Conservation (phyloP, 495 filamentous ascomycete genomes). For the Xeromyces bisporus region DNA sequence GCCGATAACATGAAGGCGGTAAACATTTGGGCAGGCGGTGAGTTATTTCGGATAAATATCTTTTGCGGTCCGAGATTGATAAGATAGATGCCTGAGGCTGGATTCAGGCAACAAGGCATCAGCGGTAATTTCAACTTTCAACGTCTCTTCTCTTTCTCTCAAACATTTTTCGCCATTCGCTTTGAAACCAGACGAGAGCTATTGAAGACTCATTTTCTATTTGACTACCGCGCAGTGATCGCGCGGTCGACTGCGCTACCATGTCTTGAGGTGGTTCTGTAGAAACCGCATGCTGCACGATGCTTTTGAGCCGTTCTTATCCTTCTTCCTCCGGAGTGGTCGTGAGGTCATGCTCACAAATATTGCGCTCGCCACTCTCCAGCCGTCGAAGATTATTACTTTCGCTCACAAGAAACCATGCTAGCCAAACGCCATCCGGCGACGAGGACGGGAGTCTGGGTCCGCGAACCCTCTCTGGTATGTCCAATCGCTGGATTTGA, state of each 20-base stretch:
- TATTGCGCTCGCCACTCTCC: slow-evolving; percentile 10
- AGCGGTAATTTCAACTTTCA: no score
- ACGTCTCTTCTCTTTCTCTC: no score
- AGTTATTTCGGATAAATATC: slow-evolving; percentile 1
- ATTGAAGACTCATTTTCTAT: no score
- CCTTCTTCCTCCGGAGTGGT: slow-evolving; percentile 22
- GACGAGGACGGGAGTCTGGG: slow-evolving; percentile 6
- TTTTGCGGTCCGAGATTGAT: no score
- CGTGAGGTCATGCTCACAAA: slow-evolving; percentile 13
- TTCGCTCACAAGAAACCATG: slow-evolving; percentile 8
- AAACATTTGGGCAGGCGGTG: not conserved
- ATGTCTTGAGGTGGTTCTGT: slow-evolving; percentile 11
- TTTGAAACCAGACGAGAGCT: no score
- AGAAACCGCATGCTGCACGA: slow-evolving; percentile 5
- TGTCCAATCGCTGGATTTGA: no score
- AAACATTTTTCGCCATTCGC: no score
- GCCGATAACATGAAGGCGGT: not conserved
- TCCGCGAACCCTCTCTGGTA: slow-evolving; percentile 22
- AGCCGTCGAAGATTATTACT: slow-evolving; percentile 8
- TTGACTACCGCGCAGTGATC: slow-evolving; percentile 6
- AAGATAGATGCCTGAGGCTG: no score
- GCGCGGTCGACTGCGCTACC: slow-evolving; percentile 6
- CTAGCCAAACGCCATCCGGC: slow-evolving; percentile 14
- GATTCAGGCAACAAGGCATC: no score
- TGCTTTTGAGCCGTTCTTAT: slow-evolving; percentile 16